phyloP scores from a whole-genome alignment of 225 moss, liverwort and hornwort species.

The Physcomitrellopsis africana region DNA sequence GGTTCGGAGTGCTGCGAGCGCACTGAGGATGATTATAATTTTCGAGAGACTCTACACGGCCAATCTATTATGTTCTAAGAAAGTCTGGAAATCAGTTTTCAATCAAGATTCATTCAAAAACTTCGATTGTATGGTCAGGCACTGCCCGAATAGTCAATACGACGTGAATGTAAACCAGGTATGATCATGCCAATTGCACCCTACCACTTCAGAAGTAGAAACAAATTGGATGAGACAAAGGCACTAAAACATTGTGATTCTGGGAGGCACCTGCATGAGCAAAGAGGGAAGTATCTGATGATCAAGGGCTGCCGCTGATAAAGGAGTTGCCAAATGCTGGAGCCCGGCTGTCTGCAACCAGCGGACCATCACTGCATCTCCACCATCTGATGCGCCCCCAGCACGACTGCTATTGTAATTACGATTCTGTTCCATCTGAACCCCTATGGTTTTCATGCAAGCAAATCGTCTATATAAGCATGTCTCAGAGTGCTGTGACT shows the following conservation, averaged over 20 bases:
- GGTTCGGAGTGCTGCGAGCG: neutral
- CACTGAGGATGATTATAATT: neutral
- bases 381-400: conserved; percentile 40
- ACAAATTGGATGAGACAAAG: conserved; percentile 1
- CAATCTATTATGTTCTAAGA: neutral
- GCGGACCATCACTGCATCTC: conserved; percentile 81
- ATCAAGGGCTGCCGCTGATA: conserved; percentile 71
- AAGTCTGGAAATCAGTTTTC: neutral
- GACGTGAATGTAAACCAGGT: conserved; percentile 4
- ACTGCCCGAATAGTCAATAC: neutral
- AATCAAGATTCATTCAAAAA: neutral
- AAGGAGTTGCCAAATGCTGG: conserved; percentile 72
- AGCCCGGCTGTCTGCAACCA: conserved; percentile 78
- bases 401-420: conserved; percentile 31
- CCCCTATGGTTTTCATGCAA: conserved; percentile 31
- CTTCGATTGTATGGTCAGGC: neutral
- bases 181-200: neutral
- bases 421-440: conserved; percentile 42
- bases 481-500: neutral
- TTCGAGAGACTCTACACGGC: neutral
- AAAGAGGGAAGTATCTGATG: conserved; percentile 71
- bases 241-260: conserved; percentile 15
- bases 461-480: neutral
- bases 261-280: conserved; percentile 69
- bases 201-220: conserved; percentile 13